phyloP scores from a whole-genome alignment of 805 yeast species.

The Candida boidinii region DNA sequence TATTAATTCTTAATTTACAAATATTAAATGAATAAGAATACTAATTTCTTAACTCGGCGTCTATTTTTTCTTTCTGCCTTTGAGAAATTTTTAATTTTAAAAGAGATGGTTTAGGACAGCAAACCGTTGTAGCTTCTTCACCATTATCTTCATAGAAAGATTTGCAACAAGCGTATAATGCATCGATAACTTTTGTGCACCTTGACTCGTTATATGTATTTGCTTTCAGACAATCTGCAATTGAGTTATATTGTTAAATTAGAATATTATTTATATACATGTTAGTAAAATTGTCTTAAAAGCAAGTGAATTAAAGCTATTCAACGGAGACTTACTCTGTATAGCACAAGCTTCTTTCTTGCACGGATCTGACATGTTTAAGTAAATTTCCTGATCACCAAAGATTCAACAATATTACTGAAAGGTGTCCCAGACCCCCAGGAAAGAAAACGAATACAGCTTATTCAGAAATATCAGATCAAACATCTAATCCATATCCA shows the following conservation, averaged over 20 bases:
- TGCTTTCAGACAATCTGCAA: conserved; percentile 51
- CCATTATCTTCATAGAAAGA: conserved; percentile 57
- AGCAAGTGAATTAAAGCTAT: not conserved
- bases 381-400: too few relatives aligned
- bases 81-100: conserved; percentile 60
- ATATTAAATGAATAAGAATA: not conserved
- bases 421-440: too few relatives aligned
- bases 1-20: not conserved
- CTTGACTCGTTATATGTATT: conserved; percentile 63
- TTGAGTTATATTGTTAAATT: conserved; percentile 2
- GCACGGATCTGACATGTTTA: conserved; percentile 53
- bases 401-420: too few relatives aligned
- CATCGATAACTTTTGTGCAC: conserved; percentile 63
- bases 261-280: conserved; percentile 1
- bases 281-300: not conserved
- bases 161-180: conserved; percentile 68
- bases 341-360: conserved; percentile 77
- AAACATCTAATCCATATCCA: too few relatives aligned
- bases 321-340: conserved; percentile 40
- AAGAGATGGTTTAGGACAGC: conserved; percentile 69
- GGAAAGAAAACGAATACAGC: too few relatives aligned
- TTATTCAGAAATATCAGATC: too few relatives aligned
- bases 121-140: conserved; percentile 49
- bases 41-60: conserved; percentile 41
- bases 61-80: conserved; percentile 44